A percentile compares a stretch with the other conserved stretches of the same genome.
phyloP scores from a whole-genome alignment of 768 basidiomycete species.

The Glaciozyma antarctica region DNA sequence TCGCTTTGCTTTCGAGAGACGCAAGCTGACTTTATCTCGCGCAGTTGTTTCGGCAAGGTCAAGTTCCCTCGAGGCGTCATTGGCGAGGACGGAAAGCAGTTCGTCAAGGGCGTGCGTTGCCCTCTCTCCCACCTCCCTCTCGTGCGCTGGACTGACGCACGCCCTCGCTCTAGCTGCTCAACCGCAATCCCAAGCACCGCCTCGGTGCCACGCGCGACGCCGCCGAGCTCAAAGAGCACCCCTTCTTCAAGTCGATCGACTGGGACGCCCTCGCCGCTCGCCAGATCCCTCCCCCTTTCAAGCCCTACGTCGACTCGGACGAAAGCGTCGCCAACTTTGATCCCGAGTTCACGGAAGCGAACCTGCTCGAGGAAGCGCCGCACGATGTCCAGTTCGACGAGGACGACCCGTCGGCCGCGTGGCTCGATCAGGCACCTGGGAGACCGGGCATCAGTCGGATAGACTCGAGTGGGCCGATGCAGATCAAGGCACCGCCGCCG shows the following conservation, averaged over 20 bases:
- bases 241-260: constrained; percentile 85
- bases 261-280: constrained; percentile 79
- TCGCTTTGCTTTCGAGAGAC: neutral
- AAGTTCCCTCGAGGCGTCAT: constrained; percentile 95
- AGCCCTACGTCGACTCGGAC: constrained; percentile 93
- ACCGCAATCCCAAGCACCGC: constrained; percentile 96
- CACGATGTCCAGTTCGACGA: constrained; percentile 30
- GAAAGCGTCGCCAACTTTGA: constrained; percentile 98
- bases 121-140: neutral
- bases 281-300: constrained; percentile 93
- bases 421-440: constrained; percentile 23
- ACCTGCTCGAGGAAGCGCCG: constrained; percentile 46
- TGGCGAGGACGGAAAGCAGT: constrained; percentile 94
- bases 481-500: constrained; percentile 12
- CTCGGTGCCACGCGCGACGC: constrained; percentile 84
- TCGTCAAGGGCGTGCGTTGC: constrained; percentile 84
- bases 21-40: neutral
- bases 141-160: neutral
- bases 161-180: constrained; percentile 60
- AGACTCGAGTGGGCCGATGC: constrained; percentile 16
- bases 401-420: constrained; percentile 20
- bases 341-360: constrained; percentile 91
- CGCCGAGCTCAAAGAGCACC: constrained; percentile 86
- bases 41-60: constrained; percentile 97
- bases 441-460: neutral